Percentiles rank a stretch among this genome's conserved stretches.
phyloP scores from a whole-genome alignment of 208 protist species.

The Trypanosoma conorhini region DNA sequence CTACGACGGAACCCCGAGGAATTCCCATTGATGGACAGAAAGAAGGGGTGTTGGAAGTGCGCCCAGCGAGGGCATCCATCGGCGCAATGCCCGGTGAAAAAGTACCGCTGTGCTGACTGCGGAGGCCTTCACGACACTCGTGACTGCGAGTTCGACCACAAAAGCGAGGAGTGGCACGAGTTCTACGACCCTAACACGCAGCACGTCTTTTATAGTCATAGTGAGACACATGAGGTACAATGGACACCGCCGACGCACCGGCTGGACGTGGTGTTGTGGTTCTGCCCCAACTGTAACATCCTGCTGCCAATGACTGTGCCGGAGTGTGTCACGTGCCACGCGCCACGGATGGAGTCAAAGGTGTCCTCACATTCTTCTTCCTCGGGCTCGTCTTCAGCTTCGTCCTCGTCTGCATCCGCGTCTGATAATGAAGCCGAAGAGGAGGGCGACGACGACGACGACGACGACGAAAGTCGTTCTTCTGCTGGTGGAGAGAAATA shows the following conservation, averaged over 20 bases:
- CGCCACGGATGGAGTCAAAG: slow-evolving; percentile 44
- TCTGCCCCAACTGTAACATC: slow-evolving; percentile 63
- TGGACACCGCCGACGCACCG: slow-evolving; percentile 68
- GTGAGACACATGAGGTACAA: slow-evolving; percentile 59
- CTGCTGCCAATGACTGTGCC: slow-evolving; percentile 58
- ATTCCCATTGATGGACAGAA: slow-evolving; percentile 59
- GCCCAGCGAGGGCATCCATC: slow-evolving; percentile 73
- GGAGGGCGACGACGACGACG: slow-evolving; percentile 25
- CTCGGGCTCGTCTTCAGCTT: slow-evolving; percentile 7
- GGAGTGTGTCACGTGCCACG: slow-evolving; percentile 84
- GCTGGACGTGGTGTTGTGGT: slow-evolving; percentile 82
- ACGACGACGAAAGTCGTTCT: slow-evolving; percentile 15
- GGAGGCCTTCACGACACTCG: slow-evolving; percentile 82
- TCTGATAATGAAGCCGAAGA: slow-evolving; percentile 28
- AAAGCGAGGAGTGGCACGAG: slow-evolving; percentile 84
- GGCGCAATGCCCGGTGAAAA: slow-evolving; percentile 55
- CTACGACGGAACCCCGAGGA: slow-evolving; percentile 46
- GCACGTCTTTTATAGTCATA: slow-evolving; percentile 79
- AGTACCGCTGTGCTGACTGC: slow-evolving; percentile 75
- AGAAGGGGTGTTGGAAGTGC: slow-evolving; percentile 73
- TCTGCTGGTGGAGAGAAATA: slow-evolving; percentile 6
- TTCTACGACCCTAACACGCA: slow-evolving; percentile 60
- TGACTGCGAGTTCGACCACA: slow-evolving; percentile 79
- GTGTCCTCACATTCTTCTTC: slow-evolving; percentile 8
- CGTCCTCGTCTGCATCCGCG: slow-evolving; percentile 16